Conservation (phyloP, 768 basidiomycete species). For the Holtermanniella nyarrowii region DNA sequence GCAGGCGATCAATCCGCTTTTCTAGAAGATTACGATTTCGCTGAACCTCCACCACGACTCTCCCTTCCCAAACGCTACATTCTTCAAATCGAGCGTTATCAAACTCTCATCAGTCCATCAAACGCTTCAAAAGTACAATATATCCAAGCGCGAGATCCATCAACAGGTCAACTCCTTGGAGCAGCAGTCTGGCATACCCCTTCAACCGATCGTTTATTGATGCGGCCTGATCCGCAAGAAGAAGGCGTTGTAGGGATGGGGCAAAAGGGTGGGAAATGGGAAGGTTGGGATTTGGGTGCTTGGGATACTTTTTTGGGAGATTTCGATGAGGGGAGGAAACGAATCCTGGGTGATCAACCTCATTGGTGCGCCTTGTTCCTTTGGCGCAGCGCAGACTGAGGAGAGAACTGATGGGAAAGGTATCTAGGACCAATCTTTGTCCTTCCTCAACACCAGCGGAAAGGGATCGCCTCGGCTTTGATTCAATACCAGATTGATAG, state of each 20-base stretch:
- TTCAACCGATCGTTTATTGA: background rate
- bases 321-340: background rate
- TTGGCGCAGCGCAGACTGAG: background rate
- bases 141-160: background rate
- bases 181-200: background rate
- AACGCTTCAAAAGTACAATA: background rate
- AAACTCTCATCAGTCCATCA: background rate
- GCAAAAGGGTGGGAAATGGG: background rate
- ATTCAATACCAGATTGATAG: background rate
- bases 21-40: background rate
- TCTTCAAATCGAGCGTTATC: background rate
- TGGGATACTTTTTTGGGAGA: background rate
- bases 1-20: background rate
- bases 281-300: too few relatives aligned
- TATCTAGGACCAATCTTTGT: background rate
- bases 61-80: background rate
- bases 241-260: background rate
- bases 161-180: background rate
- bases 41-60: background rate
- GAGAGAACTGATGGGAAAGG: too few relatives aligned
- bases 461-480: background rate
- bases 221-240: too few relatives aligned
- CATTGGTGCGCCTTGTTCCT: background rate
- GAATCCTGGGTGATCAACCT: background rate
- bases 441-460: background rate